Percentiles rank a stretch among this genome's conserved stretches.
phyloP scores from a whole-genome alignment of 2,329 filamentous ascomycete genomes.

The Sarocladiaceae sp. region DNA sequence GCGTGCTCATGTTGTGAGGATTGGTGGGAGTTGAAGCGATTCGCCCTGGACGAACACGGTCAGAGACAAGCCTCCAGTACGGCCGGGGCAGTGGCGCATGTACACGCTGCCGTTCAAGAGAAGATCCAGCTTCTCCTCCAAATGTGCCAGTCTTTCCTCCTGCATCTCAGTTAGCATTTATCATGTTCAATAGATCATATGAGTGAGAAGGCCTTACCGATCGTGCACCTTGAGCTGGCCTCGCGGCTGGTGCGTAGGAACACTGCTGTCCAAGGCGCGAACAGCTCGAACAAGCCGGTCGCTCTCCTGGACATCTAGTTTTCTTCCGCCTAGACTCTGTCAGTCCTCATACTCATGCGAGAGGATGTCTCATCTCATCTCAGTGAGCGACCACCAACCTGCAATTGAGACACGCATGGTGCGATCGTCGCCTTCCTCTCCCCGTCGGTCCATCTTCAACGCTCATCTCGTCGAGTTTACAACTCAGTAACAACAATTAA shows the following conservation, averaged over 20 bases:
- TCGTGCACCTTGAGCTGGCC: conserved; percentile 33
- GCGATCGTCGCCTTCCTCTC: conserved; percentile 33
- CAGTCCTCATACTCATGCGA: not conserved
- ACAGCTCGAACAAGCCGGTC: conserved; percentile 47
- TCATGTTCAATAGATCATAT: not conserved
- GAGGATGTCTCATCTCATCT: not conserved
- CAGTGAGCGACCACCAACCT: conserved; percentile 25
- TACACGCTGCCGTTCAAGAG: conserved; percentile 39
- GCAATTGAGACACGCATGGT: conserved; percentile 43
- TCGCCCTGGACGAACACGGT: conserved; percentile 16
- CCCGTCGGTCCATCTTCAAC: conserved; percentile 24
- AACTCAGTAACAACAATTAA: not conserved
- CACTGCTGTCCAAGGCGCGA: conserved; percentile 43
- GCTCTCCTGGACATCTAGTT: conserved; percentile 47
- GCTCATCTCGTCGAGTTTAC: conserved; percentile 5
- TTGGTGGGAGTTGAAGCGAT: conserved; percentile 5
- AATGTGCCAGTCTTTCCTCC: conserved; percentile 46
- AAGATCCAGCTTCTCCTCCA: conserved; percentile 49
- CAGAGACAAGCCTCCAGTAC: conserved; percentile 17
- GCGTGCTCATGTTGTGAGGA: not conserved
- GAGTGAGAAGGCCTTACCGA: conserved; percentile 31
- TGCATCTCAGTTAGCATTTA: conserved; percentile 17
- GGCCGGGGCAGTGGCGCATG: not conserved
- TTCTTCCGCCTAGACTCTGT: conserved; percentile 30
- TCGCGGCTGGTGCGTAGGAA: conserved; percentile 35